Base-by-base conservation (phyloP, 2,329 filamentous ascomycete genomes). In the Aspergillus sojae region DNA sequence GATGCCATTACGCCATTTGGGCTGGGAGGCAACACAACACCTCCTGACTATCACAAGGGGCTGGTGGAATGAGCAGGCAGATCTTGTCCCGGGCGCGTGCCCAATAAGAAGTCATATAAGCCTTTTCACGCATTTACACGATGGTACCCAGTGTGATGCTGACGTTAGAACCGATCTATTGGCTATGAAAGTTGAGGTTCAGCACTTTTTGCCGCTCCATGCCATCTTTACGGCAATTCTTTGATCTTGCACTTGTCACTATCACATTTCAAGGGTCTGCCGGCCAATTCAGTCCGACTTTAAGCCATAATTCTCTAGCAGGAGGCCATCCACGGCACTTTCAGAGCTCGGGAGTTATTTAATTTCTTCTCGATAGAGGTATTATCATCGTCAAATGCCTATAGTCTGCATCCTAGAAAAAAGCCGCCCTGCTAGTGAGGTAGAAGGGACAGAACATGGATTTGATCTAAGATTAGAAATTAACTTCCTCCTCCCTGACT, bases 51-150 rank as follows among this genome's bases (percentile, higher is more conserved):
- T 62, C 36, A 53, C 58, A 63, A 63, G 58, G 58, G 57, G 58
- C 32, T 34, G n/a, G 7, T 39, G 50, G 41, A 45, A 60, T 58
- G 64, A 45, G 41, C 46, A 60, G 52, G 61, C 32, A 52, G 52
- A 57, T 59, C 57, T 64, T 57, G 61, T 60, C 60, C 23, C 26
- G 41, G 26, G 10, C 36, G 9, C n/a, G 57, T 43, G 52, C 53
- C 62, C 62, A 67, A 67, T 67, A 55, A 53, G 63, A 65, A 59
- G 14, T 50, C 23, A 45, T 28, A 46, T 52, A 53, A 41, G 58
- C 61, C 54, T 46, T 57, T 36, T 62, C 56, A 61, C 48, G 32
- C 28, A 39, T 60, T 53, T 41, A 62, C 23, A 61, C 55, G 55
- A 62, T 30, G 41, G 57, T 46, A 48, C 57, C 57, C 46, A 61